Evolutionary conservation across 495 filamentous ascomycete species (phyloP).

Genomic region (Alectoria sarmentosa): DNA sequence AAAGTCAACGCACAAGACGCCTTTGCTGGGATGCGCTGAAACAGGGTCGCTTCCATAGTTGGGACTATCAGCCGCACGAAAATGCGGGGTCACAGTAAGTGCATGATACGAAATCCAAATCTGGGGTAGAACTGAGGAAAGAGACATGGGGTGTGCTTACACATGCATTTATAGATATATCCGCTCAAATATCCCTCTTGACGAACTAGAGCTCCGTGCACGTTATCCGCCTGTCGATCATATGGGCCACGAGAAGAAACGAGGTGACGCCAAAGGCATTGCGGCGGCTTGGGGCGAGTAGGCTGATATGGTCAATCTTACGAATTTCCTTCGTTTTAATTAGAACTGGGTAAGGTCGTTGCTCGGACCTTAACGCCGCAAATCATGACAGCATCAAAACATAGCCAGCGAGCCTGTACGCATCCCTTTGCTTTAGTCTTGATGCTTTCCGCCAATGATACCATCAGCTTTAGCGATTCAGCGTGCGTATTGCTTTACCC

Average conservation of each 20-base stretch:
- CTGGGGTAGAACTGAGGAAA: conserved; percentile 1
- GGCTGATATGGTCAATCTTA: background rate
- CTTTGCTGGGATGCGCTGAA: conserved; percentile 69
- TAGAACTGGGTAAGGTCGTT: background rate
- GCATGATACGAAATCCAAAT: conserved; percentile 27
- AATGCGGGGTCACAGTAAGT: conserved; percentile 61
- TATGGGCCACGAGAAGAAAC: conserved; percentile 39
- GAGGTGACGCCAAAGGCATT: conserved; percentile 21
- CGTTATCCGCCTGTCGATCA: conserved; percentile 58
- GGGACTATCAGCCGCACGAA: conserved; percentile 71
- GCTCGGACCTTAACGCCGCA: background rate
- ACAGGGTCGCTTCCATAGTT: conserved; percentile 58
- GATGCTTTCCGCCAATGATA: background rate
- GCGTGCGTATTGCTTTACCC: conserved; percentile 6
- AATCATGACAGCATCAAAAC: background rate
- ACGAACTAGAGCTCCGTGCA: conserved; percentile 60
- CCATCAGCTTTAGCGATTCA: conserved; percentile 6
- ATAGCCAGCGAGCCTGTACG: conserved; percentile 5
- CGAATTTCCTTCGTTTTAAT: background rate
- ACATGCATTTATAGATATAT: conserved; percentile 45
- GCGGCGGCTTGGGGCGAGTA: conserved; percentile 20
- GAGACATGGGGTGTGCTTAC: background rate
- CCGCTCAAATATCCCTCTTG: conserved; percentile 58
- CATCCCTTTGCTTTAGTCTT: background rate
- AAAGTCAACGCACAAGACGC: conserved; percentile 62